A percentile compares a stretch with the other conserved stretches of the same genome.
Conservation (phyloP, 768 basidiomycete species). For the Boletus sensibilis region DNA sequence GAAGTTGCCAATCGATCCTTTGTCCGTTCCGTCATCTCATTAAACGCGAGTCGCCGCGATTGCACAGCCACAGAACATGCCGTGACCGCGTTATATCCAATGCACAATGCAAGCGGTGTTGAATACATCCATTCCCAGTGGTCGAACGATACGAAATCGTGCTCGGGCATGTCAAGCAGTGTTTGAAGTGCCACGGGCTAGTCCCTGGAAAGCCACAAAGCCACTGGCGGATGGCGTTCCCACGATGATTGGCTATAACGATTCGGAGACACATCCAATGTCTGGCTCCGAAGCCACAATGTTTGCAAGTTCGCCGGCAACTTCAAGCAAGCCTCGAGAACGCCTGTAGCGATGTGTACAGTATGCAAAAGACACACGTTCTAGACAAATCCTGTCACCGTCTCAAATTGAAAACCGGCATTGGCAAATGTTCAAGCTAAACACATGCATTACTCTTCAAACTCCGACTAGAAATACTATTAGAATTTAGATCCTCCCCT, state of each 20-base stretch:
- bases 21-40: conserved; percentile 12
- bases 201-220: too few species aligned
- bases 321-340: background rate
- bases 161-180: too few species aligned
- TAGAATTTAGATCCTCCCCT: background rate
- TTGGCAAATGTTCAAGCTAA: conserved; percentile 3
- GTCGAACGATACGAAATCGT: too few species aligned
- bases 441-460: conserved; percentile 24
- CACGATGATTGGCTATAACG: too few species aligned
- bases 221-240: too few species aligned
- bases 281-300: background rate
- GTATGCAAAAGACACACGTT: too few species aligned
- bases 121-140: background rate
- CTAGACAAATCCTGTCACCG: background rate
- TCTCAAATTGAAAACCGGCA: conserved; percentile 1
- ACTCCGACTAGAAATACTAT: conserved; percentile 25
- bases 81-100: background rate
- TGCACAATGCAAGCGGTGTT: background rate
- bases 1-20: conserved; percentile 13
- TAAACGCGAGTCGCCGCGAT: background rate
- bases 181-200: too few species aligned
- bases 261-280: too few species aligned
- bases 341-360: too few species aligned
- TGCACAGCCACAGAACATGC: background rate
- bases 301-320: background rate